Evolutionary conservation across 345 rosid genomes (phyloP), one percentile per base, ranked within the genome.

Genomic region (Gossypium herbaceum): DNA sequence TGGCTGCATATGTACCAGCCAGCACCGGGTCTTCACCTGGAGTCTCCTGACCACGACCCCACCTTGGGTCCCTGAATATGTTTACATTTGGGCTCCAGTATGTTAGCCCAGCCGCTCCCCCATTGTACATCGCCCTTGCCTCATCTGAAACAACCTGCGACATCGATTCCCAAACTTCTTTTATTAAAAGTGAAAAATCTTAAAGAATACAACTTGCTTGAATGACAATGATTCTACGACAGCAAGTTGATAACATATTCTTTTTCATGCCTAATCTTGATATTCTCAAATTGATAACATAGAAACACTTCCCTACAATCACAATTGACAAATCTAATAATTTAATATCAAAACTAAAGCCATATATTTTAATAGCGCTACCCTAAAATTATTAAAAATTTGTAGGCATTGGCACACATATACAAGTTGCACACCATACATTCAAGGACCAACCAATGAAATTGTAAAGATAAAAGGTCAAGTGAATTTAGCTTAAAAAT

Each of bases 1-100:
- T 87, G 7, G 93, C 93, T 0, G 90, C 98, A 67, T 94, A 92
- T 51, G 60, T 84, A 62, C 93, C 94, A 54, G 90, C 89, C 3
- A 94, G 39, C 7, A 89, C 80, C 0, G 98, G 98, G 44, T 92
- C 98, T 81, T 94, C 97, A 27, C 97, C 98, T 74, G 93, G 94
- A 12, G 97, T 94, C 82, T 92, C 98, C 80, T 92, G 98, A 9
- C 94, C 94, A 7, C 94, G 89, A 55, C 97, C 98, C 97, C 94
- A 94, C 13, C 97, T 84, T 2, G 97, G 98, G 82, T 94, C 97
- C 72, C 97, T 70, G 16, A 92, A 84, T 41, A 94, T 84, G 77
- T 92, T 90, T 3, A 92, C 90, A 71, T 89, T 89, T 34, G 97
- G 97, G 78, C 94, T 90, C 98, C 94, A 89, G 67, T 81, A 89